phyloP scores from a whole-genome alignment of 306 rosid species.

The Geum urbanum region DNA sequence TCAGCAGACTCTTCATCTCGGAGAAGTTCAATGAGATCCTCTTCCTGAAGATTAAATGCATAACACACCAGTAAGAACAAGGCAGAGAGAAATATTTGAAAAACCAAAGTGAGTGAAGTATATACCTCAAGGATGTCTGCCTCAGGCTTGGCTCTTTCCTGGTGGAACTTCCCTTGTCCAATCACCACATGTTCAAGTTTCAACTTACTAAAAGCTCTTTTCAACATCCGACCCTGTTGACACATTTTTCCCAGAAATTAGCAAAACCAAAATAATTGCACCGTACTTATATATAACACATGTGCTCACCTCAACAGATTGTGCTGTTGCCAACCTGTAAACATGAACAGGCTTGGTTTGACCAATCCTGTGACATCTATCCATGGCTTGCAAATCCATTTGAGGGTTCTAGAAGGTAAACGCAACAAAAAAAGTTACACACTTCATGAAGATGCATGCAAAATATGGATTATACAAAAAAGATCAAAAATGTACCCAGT shows the following conservation, averaged over 20 bases:
- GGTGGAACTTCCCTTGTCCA: constrained; percentile 88
- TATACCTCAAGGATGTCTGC: constrained; percentile 52
- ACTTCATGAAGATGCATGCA: background rate
- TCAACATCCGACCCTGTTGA: constrained; percentile 85
- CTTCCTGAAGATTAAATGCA: constrained; percentile 41
- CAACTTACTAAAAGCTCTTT: constrained; percentile 93
- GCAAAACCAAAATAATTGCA: background rate
- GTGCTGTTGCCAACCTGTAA: constrained; percentile 93
- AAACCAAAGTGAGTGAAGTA: constrained; percentile 14
- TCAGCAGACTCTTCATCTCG: constrained; percentile 73
- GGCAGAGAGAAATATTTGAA: background rate
- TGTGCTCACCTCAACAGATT: constrained; percentile 69
- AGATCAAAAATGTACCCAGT: constrained; percentile 61
- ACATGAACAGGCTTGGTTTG: constrained; percentile 98
- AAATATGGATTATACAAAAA: background rate
- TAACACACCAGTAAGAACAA: background rate
- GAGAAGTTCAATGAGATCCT: constrained; percentile 63
- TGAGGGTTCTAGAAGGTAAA: constrained; percentile 79
- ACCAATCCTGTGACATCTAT: constrained; percentile 94
- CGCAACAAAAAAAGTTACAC: constrained; percentile 16
- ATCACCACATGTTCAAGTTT: constrained; percentile 96
- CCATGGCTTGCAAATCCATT: constrained; percentile 98
- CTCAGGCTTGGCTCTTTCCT: constrained; percentile 47
- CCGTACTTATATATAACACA: background rate
- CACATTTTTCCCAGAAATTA: constrained; percentile 8